Conservation (phyloP, 495 filamentous ascomycete genomes). For the Astrocystis sublimbata region DNA sequence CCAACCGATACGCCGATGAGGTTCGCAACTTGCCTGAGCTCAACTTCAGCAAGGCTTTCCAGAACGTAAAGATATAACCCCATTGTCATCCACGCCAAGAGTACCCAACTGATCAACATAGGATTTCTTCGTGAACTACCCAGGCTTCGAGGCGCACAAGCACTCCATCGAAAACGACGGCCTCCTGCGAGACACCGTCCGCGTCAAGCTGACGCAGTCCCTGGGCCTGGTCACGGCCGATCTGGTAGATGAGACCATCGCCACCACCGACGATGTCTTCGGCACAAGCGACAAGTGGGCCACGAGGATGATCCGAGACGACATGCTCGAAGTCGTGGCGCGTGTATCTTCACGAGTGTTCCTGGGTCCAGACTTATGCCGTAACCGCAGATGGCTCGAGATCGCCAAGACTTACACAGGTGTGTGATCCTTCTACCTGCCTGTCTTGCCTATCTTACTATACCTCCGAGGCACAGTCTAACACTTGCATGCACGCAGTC, state of each 20-base stretch:
- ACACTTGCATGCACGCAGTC: no score
- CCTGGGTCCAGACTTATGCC: slow-evolving; percentile 44
- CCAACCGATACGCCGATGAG: slow-evolving; percentile 52
- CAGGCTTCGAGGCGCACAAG: slow-evolving; percentile 49
- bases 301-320: slow-evolving; percentile 24
- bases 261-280: slow-evolving; percentile 41
- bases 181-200: slow-evolving; percentile 43
- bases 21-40: slow-evolving; percentile 45
- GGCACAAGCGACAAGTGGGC: slow-evolving; percentile 27
- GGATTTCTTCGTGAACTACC: slow-evolving; percentile 50
- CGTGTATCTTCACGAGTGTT: slow-evolving; percentile 51
- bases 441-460: no score
- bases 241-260: slow-evolving; percentile 47
- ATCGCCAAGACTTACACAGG: slow-evolving; percentile 48
- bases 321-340: slow-evolving; percentile 44
- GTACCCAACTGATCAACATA: slow-evolving; percentile 13
- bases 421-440: no score
- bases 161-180: slow-evolving; percentile 23
- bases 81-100: neutral
- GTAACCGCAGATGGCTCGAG: slow-evolving; percentile 47
- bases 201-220: slow-evolving; percentile 49
- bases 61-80: slow-evolving; percentile 33
- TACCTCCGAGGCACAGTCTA: no score
- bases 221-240: slow-evolving; percentile 43
- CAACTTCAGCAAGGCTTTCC: slow-evolving; percentile 43